Conservation (phyloP, 495 filamentous ascomycete genomes). For the Polyplosphaeria fusca region DNA sequence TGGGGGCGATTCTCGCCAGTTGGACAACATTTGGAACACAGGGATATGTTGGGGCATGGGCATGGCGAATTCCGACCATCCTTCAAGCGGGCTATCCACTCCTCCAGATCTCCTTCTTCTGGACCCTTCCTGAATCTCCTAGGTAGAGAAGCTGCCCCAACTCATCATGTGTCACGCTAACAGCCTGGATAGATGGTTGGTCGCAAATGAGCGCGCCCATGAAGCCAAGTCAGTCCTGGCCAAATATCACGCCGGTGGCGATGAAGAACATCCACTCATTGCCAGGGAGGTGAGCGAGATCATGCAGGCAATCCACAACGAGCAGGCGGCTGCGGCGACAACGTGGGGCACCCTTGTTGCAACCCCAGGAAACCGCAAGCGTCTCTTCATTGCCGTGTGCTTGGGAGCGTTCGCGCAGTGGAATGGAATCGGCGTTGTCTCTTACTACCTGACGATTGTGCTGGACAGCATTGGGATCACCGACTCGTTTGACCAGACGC, state of each 20-base stretch:
- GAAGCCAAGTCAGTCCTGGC: not conserved
- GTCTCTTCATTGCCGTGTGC: not conserved
- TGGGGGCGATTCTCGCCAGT: no score
- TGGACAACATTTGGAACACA: no score
- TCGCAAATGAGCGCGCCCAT: not conserved
- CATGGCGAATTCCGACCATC: not conserved
- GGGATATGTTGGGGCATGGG: not conserved
- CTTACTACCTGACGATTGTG: conserved; percentile 1
- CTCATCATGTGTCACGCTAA: no score
- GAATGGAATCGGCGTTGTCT: not conserved
- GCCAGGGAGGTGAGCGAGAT: not conserved
- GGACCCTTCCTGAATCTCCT: not conserved
- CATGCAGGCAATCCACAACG: not conserved
- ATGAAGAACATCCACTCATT: not conserved
- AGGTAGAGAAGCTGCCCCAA: no score
- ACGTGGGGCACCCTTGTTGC: not conserved
- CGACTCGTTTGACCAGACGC: not conserved
- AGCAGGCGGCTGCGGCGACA: not conserved
- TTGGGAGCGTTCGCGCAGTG: not conserved
- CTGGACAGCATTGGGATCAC: conserved; percentile 2
- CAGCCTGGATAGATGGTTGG: not conserved
- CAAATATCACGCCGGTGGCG: not conserved
- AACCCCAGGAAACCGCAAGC: conserved; percentile 4
- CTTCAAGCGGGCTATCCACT: not conserved
- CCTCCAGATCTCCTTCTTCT: not conserved